Evolutionary conservation across 116 monocot species (phyloP).

Genomic region (Zostera marina): DNA sequence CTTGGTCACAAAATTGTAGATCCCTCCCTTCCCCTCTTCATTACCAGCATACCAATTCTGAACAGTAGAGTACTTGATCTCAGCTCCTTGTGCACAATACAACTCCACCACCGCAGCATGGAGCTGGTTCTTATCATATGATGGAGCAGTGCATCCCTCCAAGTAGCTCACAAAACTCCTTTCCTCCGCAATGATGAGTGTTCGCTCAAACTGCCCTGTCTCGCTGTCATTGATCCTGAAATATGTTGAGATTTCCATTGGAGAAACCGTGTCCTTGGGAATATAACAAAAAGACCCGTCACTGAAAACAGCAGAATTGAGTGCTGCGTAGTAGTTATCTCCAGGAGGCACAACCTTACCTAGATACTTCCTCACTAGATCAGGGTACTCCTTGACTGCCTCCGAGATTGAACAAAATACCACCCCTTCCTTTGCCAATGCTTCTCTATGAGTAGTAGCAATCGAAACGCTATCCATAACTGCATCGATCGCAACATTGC

Average conservation of each 20-base stretch:
- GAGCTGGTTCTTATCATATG: constrained; percentile 84
- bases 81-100: constrained; percentile 70
- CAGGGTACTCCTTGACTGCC: constrained; percentile 72
- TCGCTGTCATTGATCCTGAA: constrained; percentile 77
- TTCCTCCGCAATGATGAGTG: constrained; percentile 75
- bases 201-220: constrained; percentile 89
- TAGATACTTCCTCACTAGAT: constrained; percentile 55
- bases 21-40: constrained; percentile 62
- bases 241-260: constrained; percentile 95
- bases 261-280: constrained; percentile 81
- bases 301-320: constrained; percentile 88
- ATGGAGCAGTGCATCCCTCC: constrained; percentile 90
- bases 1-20: constrained; percentile 97
- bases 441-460: constrained; percentile 77
- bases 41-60: constrained; percentile 96
- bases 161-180: constrained; percentile 72
- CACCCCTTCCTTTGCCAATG: constrained; percentile 61
- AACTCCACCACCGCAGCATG: constrained; percentile 94
- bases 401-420: constrained; percentile 97
- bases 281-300: constrained; percentile 95
- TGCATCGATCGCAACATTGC: constrained; percentile 88
- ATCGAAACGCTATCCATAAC: constrained; percentile 89
- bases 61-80: constrained; percentile 92
- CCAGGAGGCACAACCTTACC: constrained; percentile 68
- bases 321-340: constrained; percentile 90